Evolutionary conservation across 2,329 filamentous ascomycete species (phyloP).

Genomic region (Lizonia empirigonia): DNA sequence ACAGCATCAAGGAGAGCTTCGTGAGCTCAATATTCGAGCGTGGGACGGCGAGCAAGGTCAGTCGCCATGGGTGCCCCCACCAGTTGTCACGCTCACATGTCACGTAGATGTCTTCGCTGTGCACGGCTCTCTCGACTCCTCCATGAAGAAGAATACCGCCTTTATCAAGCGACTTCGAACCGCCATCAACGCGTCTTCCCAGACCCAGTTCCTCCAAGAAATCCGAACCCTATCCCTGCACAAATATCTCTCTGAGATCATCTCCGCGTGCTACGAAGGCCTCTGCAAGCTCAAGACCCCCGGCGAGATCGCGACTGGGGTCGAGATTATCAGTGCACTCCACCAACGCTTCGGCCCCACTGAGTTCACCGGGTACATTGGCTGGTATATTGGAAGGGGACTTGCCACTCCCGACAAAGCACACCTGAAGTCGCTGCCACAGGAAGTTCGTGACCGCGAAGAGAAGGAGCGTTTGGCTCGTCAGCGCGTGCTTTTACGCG

Average conservation of each 20-base stretch:
- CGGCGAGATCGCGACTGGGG: conserved; percentile 87
- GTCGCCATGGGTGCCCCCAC: conserved; percentile 19
- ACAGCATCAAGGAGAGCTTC: conserved; percentile 74
- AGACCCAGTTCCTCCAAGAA: conserved; percentile 85
- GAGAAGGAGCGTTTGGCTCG: conserved; percentile 90
- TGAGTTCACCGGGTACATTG: conserved; percentile 90
- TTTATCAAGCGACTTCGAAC: conserved; percentile 97
- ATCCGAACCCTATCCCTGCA: conserved; percentile 88
- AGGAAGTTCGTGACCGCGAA: conserved; percentile 88
- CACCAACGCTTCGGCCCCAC: conserved; percentile 91
- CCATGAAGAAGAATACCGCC: conserved; percentile 96
- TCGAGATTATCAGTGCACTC: conserved; percentile 92
- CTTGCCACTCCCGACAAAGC: conserved; percentile 89
- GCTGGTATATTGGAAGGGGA: conserved; percentile 89
- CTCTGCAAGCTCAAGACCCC: conserved; percentile 89
- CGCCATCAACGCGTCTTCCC: conserved; percentile 78
- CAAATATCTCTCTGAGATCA: conserved; percentile 97
- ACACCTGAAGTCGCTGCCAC: conserved; percentile 75
- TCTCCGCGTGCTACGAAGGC: conserved; percentile 93
- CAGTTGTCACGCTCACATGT: conserved; percentile 25
- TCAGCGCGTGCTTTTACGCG: conserved; percentile 82
- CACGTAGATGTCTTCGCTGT: conserved; percentile 75
- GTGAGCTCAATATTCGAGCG: conserved; percentile 81
- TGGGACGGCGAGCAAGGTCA: conserved; percentile 89
- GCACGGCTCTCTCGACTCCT: conserved; percentile 83